Conservation (phyloP, 108 stramenopile species). For the Stephanodiscus minutulus region DNA sequence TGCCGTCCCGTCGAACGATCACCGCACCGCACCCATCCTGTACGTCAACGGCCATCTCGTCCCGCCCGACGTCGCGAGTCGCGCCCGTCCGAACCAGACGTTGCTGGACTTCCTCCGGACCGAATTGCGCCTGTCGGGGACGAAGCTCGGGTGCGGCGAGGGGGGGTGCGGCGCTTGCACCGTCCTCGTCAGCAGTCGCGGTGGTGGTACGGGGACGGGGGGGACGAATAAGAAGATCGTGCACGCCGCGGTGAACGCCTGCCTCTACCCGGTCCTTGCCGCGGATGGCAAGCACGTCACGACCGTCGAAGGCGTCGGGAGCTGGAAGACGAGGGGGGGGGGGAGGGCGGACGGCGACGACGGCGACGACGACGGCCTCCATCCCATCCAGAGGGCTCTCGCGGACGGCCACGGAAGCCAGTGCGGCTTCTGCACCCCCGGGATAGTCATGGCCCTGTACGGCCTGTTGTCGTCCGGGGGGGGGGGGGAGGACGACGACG, state of each 20-base stretch:
- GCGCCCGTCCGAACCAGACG: slow-evolving; percentile 75
- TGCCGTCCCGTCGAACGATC: slow-evolving; percentile 39
- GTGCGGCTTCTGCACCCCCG: slow-evolving; percentile 97
- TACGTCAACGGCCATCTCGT: slow-evolving; percentile 76
- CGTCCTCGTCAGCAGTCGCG: slow-evolving; percentile 61
- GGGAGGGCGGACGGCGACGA: not conserved
- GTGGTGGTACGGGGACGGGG: not conserved
- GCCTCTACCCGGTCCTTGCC: slow-evolving; percentile 88
- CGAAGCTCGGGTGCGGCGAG: slow-evolving; percentile 77
- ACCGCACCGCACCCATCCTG: slow-evolving; percentile 70
- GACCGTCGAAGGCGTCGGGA: slow-evolving; percentile 92
- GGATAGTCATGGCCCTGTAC: slow-evolving; percentile 93
- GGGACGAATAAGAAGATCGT: slow-evolving; percentile 20
- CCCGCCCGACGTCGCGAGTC: slow-evolving; percentile 46
- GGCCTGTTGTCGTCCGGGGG: slow-evolving; percentile 80
- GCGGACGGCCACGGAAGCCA: slow-evolving; percentile 94
- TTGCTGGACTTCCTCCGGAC: slow-evolving; percentile 74
- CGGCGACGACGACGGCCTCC: slow-evolving; percentile 65
- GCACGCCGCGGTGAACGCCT: slow-evolving; percentile 87
- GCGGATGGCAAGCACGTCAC: slow-evolving; percentile 89
- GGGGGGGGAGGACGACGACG: not conserved
- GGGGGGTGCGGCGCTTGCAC: slow-evolving; percentile 97
- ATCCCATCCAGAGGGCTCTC: slow-evolving; percentile 93
- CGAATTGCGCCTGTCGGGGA: slow-evolving; percentile 69
- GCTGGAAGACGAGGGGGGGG: slow-evolving; percentile 14